Evolutionary conservation across 2,329 filamentous ascomycete species (phyloP).

Genomic region (Neofusicoccum kwambonambiense): DNA sequence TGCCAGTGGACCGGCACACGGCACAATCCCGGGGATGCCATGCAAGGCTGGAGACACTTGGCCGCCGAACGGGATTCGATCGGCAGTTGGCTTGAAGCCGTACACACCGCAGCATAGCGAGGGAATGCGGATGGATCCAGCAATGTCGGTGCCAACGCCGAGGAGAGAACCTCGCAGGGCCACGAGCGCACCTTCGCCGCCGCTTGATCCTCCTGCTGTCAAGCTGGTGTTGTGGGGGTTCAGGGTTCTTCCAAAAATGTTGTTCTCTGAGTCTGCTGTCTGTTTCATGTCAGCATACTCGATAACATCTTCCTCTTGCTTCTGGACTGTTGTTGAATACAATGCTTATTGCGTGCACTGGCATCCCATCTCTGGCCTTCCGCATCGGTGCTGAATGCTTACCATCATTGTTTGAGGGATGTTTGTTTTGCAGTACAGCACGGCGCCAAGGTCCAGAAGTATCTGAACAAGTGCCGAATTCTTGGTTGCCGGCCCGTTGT

Average conservation of each 20-base stretch:
- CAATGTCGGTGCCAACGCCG: slow-evolving; percentile 44
- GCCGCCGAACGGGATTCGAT: slow-evolving; percentile 40
- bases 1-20: slow-evolving; percentile 50
- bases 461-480: slow-evolving; percentile 36
- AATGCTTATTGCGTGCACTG: background rate
- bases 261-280: slow-evolving; percentile 49
- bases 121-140: slow-evolving; percentile 19
- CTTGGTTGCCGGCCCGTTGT: slow-evolving; percentile 18
- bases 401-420: slow-evolving; percentile 57
- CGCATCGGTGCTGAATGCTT: slow-evolving; percentile 18
- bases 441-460: slow-evolving; percentile 42
- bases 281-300: background rate
- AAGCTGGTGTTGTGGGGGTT: slow-evolving; percentile 55
- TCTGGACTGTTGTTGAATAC: too few relatives aligned
- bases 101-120: slow-evolving; percentile 15
- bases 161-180: slow-evolving; percentile 52
- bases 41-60: slow-evolving; percentile 43
- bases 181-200: slow-evolving; percentile 57
- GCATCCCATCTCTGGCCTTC: background rate
- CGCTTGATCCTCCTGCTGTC: slow-evolving; percentile 53
- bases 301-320: too few relatives aligned
- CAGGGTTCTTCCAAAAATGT: slow-evolving; percentile 52
- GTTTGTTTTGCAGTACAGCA: slow-evolving; percentile 55
- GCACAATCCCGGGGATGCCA: slow-evolving; percentile 47
- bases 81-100: slow-evolving; percentile 33